Base-by-base conservation (phyloP, 768 basidiomycete genomes). In the Tulasnella sp. region DNA sequence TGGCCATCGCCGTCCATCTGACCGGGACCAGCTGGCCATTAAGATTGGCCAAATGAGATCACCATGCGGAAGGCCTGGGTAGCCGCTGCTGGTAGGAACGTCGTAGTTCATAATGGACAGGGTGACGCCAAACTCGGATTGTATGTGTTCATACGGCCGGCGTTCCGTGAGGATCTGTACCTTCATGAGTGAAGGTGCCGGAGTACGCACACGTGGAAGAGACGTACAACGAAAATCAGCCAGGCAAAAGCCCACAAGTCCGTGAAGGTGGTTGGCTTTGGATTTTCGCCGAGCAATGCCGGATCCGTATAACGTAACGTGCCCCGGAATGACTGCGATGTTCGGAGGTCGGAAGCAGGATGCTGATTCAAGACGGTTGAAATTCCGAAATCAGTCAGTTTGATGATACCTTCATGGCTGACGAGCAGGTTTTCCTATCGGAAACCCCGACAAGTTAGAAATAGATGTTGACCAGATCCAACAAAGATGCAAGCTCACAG, bases 351-450 rank as follows among this genome's bases (percentile, higher is more conserved):
- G n/a, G 60, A 28, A 31, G 60, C 24, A 3, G 60, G 31, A 12
- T 64, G 60, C 11, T 31, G 24, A 31, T 64, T 24, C 60, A 64
- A 31, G 60, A 64, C 31, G 20, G 60, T 64, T 24, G 60, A 64
- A 64, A 64, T n/a, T 16, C 60, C 60, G 14, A 64, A 64, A 16
- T 64, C 60, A 8, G 60, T 64, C 8, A 64, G 60, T 28, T 64
- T 64, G 31, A 64, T 64, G 31, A 64, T 16, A 7, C 60, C 60
- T 14, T 64, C 60, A 12, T 31, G 24, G 60, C 60, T 64, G 7
- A 64, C 60, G 31, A 64, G 60, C 24, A 64, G n/a, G 60, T 64
- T 64, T 64, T 64, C 60, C 60, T 64, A 28, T 28, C 24, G n/a
- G 31, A 31, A 31, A 24, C 11, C 5, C 3, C 24, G 9, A 14